Conservation (phyloP, 1,284 basidiomycete species). For the Ceratobasidium sp. region DNA sequence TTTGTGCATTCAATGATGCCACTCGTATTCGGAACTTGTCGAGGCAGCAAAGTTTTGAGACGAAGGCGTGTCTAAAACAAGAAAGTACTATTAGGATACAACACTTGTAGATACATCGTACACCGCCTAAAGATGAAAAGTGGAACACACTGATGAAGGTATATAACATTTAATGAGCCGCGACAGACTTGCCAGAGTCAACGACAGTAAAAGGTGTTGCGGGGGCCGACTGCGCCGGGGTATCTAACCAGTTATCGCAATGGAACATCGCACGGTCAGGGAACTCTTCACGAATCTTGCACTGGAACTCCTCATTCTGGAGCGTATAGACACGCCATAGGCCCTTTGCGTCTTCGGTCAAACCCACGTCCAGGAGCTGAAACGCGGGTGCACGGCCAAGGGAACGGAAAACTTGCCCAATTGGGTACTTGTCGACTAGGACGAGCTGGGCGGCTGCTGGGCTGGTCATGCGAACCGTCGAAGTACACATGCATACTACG, state of each 20-base stretch:
- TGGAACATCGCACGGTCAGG: conserved; percentile 74
- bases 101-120: conserved; percentile 23
- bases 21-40: too few relatives aligned
- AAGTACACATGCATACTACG: conserved; percentile 47
- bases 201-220: neutral
- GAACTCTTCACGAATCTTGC: conserved; percentile 76
- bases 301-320: conserved; percentile 67
- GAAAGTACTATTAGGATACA: conserved; percentile 36
- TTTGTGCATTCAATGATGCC: too few relatives aligned
- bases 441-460: conserved; percentile 62
- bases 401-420: conserved; percentile 75
- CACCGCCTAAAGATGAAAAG: conserved; percentile 7
- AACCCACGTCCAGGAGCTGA: conserved; percentile 64
- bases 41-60: too few relatives aligned
- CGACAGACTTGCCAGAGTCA: conserved; percentile 33
- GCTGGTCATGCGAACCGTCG: conserved; percentile 45
- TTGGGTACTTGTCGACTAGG: conserved; percentile 75
- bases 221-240: neutral
- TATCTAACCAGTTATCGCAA: conserved; percentile 36
- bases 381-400: conserved; percentile 65
- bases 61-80: neutral
- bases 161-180: conserved; percentile 30
- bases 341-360: conserved; percentile 46
- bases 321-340: conserved; percentile 63
- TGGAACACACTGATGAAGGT: neutral